Evolutionary conservation across 2,329 filamentous ascomycete genomes (phyloP).

Genomic region (Paracoccidioides lutzii): DNA sequence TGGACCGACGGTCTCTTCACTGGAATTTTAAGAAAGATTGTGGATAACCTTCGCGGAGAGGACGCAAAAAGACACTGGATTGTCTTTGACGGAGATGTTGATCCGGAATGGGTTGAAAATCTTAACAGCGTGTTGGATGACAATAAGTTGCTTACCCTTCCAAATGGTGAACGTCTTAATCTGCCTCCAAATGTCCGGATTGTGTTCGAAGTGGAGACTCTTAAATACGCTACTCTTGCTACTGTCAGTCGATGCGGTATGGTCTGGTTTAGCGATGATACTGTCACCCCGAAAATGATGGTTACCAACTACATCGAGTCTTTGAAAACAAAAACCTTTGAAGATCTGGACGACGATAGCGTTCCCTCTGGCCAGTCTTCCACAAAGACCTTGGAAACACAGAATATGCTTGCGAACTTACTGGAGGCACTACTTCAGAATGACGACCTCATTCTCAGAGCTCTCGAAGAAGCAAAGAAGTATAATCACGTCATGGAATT

Average conservation of each 20-base stretch:
- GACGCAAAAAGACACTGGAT: slow-evolving; percentile 98
- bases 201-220: slow-evolving; percentile 98
- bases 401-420: slow-evolving; percentile 66
- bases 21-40: slow-evolving; percentile 93
- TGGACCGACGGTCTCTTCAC: slow-evolving; percentile 99
- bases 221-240: slow-evolving; percentile 93
- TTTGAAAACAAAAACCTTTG: slow-evolving; percentile 70
- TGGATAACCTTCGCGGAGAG: slow-evolving; percentile 95
- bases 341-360: slow-evolving; percentile 89
- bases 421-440: slow-evolving; percentile 61
- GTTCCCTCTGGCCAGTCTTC: slow-evolving; percentile 62
- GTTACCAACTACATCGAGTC: slow-evolving; percentile 79
- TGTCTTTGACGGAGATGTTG: slow-evolving; percentile 96
- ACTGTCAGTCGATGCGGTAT: slow-evolving; percentile 99
- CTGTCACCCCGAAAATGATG: slow-evolving; percentile 85
- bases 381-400: slow-evolving; percentile 64
- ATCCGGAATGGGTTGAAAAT: slow-evolving; percentile 99
- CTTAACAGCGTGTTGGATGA: slow-evolving; percentile 98
- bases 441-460: slow-evolving; percentile 69
- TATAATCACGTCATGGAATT: slow-evolving; percentile 99
- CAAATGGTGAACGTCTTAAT: slow-evolving; percentile 95
- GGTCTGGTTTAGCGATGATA: slow-evolving; percentile 99
- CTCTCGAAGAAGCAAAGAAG: slow-evolving; percentile 58
- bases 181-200: slow-evolving; percentile 90
- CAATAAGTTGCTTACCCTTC: slow-evolving; percentile 92